A percentile compares a stretch with the other conserved stretches of the same genome.
Conservation (phyloP, 805 yeast genomes). For the Yamadazyma scolyti region DNA sequence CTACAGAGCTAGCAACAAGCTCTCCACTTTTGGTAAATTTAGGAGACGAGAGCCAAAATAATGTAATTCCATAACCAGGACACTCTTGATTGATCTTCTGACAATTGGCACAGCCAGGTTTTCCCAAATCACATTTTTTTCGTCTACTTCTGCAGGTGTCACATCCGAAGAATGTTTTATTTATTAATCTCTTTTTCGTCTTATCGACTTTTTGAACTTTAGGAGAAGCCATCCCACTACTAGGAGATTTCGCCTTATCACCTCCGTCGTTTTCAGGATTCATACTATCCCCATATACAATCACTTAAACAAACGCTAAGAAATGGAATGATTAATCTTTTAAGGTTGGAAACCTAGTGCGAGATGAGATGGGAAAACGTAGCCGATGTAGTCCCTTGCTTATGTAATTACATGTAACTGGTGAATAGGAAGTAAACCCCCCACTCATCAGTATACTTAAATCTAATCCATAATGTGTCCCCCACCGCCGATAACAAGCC, state of each 20-base stretch:
- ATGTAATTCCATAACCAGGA: constrained; percentile 78
- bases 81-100: constrained; percentile 62
- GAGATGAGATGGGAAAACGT: constrained; percentile 4
- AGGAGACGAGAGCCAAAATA: constrained; percentile 68
- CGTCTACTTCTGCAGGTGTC: constrained; percentile 82
- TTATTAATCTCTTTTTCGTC: constrained; percentile 7
- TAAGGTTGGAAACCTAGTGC: too few relatives aligned
- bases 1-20: constrained; percentile 26
- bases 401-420: background rate
- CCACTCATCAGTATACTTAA: too few relatives aligned
- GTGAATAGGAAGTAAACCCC: background rate
- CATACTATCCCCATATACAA: too few relatives aligned
- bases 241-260: too few relatives aligned
- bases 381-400: constrained; percentile 2
- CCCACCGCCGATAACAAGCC: too few relatives aligned
- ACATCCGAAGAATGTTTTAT: constrained; percentile 83
- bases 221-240: too few relatives aligned
- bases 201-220: too few relatives aligned
- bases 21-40: constrained; percentile 25
- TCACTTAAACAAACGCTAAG: too few relatives aligned
- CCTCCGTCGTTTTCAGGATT: too few relatives aligned
- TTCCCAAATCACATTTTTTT: constrained; percentile 71
- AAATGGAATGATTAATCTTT: too few relatives aligned
- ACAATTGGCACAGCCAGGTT: constrained; percentile 73
- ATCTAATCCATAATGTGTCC: too few relatives aligned